Conservation (phyloP, 169 alveolate genomes). For the Plasmodium falciparum region DNA sequence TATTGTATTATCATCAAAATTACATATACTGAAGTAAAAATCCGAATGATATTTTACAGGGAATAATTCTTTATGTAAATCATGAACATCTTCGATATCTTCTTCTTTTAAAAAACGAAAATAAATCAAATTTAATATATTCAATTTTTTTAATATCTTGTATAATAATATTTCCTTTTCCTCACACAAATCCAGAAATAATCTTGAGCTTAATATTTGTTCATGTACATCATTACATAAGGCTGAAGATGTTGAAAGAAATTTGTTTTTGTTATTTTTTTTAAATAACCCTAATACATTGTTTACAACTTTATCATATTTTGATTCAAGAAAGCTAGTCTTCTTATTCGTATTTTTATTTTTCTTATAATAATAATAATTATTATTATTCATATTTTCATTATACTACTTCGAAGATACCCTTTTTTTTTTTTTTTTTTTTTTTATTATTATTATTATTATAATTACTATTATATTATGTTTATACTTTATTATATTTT, state of each 20-base stretch:
- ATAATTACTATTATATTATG: too few species aligned
- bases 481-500: too few species aligned
- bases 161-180: slow-evolving; percentile 62
- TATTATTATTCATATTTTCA: slow-evolving; percentile 15
- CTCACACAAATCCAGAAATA: slow-evolving; percentile 65
- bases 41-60: slow-evolving; percentile 74
- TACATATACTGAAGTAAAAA: slow-evolving; percentile 74
- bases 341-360: slow-evolving; percentile 26
- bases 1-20: slow-evolving; percentile 68
- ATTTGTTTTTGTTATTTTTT: slow-evolving; percentile 38
- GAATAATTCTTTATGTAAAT: slow-evolving; percentile 65
- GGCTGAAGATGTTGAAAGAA: slow-evolving; percentile 68
- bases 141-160: slow-evolving; percentile 66
- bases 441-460: too few species aligned
- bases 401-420: slow-evolving; percentile 22
- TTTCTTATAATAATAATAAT: slow-evolving; percentile 22
- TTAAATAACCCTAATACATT: slow-evolving; percentile 49
- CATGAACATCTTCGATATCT: slow-evolving; percentile 61
- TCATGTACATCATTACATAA: slow-evolving; percentile 59
- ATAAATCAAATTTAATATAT: slow-evolving; percentile 65
- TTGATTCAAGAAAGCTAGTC: slow-evolving; percentile 56
- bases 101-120: slow-evolving; percentile 74
- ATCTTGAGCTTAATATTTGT: slow-evolving; percentile 55
- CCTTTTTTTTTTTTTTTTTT: too few species aligned
- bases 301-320: slow-evolving; percentile 67